Percentiles rank a stretch among this genome's conserved stretches.
Conservation (phyloP, 2,329 filamentous ascomycete genomes). For the Fusarium clavum region DNA sequence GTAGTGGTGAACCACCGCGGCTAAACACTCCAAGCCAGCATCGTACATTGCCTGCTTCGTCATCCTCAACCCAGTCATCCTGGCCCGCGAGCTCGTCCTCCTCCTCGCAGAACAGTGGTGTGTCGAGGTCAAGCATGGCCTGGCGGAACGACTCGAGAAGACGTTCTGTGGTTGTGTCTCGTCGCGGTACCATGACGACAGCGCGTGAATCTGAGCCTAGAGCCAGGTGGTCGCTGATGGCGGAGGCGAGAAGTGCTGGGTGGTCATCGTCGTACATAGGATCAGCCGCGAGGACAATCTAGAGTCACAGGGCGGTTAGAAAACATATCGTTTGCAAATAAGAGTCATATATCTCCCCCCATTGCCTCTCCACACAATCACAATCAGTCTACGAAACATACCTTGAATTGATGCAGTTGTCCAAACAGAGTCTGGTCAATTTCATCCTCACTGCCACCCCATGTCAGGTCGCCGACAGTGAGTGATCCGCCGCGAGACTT, state of each 20-base stretch:
- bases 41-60: conserved; percentile 62
- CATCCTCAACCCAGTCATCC: conserved; percentile 77
- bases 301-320: conserved; percentile 30
- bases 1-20: conserved; percentile 46
- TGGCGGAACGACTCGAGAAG: conserved; percentile 73
- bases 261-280: conserved; percentile 88
- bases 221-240: conserved; percentile 76
- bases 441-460: conserved; percentile 67
- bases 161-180: conserved; percentile 73
- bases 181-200: conserved; percentile 82
- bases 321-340: conserved; percentile 20
- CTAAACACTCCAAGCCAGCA: conserved; percentile 78
- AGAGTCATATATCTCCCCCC: conserved; percentile 12
- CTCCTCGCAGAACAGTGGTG: conserved; percentile 62
- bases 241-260: conserved; percentile 76
- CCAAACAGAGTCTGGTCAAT: conserved; percentile 60
- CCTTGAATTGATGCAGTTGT: conserved; percentile 63
- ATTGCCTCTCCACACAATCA: conserved; percentile 11
- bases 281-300: conserved; percentile 86
- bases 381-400: conserved; percentile 41
- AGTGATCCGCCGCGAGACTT: conserved; percentile 66
- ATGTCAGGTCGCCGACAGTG: conserved; percentile 77
- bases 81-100: conserved; percentile 73
- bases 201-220: conserved; percentile 69
- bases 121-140: conserved; percentile 66